Evolutionary conservation across 176 grass and related monocot genomes (phyloP), one percentile per base, ranked within the genome.

Genomic region (Avena eriantha): DNA sequence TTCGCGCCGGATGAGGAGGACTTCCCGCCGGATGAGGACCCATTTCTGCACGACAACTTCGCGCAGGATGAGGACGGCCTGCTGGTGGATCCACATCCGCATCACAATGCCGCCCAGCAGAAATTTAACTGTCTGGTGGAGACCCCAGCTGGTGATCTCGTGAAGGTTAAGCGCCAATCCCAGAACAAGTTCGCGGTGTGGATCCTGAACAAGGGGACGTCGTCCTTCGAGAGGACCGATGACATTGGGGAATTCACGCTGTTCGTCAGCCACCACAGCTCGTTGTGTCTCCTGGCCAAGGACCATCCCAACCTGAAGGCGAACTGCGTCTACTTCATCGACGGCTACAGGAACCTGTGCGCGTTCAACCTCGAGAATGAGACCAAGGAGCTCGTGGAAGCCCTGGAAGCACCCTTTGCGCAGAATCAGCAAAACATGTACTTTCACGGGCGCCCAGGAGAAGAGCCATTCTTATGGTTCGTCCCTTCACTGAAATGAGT

Each of bases 291-390:
- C 29, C 82, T 3, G 0, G 81, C 69, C 5, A 77, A 51, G 70
- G 77, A 49, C 53, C 90, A 88, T 39, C 69, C 53, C 29, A 85
- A 70, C 60, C 69, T 91, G n/a, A 91, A 87, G 66, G 41, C 60
- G 3, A 91, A 91, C 48, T 88, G 81, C 3, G 73, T 91, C 81
- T 91, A 91, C 85, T 91, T 91, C 69, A 69, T 91, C 9, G 89
- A 91, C 41, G n/a, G 16, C 39, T 19, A 88, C 69, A 81, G 31
- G 29, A 88, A 88, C 51, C 77, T 91, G 26, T 91, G 89, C 0
- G 76, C 60, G 0, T 91, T 91, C 77, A 88, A 84, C 85, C 85
- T 91, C 34, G 85, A 91, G 77, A 4, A 91, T 5, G 49, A 50
- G 26, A 88, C 81, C 22, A 91, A 91, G 69, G 89, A 88, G 77